phyloP scores from a whole-genome alignment of 345 rosid genomes.

The Salix purpurea region DNA sequence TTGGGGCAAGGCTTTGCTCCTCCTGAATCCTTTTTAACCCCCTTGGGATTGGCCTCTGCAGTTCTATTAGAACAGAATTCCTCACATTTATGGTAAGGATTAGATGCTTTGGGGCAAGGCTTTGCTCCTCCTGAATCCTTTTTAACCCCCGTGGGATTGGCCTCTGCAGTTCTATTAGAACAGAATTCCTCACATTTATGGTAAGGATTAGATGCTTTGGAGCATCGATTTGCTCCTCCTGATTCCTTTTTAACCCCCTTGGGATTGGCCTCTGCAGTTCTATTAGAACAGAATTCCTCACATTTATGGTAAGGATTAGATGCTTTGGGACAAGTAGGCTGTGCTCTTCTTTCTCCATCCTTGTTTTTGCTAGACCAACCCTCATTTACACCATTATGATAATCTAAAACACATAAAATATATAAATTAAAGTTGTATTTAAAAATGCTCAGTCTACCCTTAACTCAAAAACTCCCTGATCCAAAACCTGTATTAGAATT shows the following conservation, averaged over 20 bases:
- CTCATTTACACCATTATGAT: conserved; percentile 30
- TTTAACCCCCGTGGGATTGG: conserved; percentile 13
- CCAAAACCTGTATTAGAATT: not conserved
- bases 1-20: conserved; percentile 35
- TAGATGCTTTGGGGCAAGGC: conserved; percentile 41
- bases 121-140: conserved; percentile 26
- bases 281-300: conserved; percentile 40
- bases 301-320: conserved; percentile 59
- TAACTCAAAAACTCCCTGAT: not conserved
- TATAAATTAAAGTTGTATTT: conserved; percentile 9
- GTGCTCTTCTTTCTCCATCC: conserved; percentile 36
- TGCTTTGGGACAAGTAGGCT: conserved; percentile 41
- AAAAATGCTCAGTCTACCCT: conserved; percentile 4
- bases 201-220: conserved; percentile 51
- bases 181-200: conserved; percentile 52
- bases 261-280: conserved; percentile 20
- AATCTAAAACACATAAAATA: conserved; percentile 24
- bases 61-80: conserved; percentile 38
- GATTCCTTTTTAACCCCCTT: conserved; percentile 6
- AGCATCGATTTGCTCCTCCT: conserved; percentile 32
- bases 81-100: conserved; percentile 50
- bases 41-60: conserved; percentile 21
- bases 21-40: conserved; percentile 44
- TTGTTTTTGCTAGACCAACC: conserved; percentile 31
- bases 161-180: conserved; percentile 29